Evolutionary conservation across 108 stramenopile species (phyloP), one percentile per base, ranked within the genome.

Genomic region (Stephanodiscus minutulus): DNA sequence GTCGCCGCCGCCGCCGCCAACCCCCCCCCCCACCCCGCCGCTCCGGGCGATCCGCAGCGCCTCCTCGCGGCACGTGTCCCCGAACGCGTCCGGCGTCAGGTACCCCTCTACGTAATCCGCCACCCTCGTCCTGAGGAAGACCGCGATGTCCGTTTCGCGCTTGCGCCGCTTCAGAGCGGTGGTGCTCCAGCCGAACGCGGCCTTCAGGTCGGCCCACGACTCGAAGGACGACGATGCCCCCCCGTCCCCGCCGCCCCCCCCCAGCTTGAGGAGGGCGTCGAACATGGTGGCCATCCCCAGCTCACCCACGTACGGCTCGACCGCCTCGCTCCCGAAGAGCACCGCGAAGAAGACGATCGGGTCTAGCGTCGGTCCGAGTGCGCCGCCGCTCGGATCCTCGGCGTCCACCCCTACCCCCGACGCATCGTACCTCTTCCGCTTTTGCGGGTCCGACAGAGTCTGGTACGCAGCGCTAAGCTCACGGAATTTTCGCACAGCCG

Each of bases 261-360:
- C 64, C 1, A 70, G 48, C 52, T 72, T 79, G 37, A 79, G 46
- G 12, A 79, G 70, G 33, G 77, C 36, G 50, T 79, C 77, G 46
- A 79, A 79, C 11, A 61, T 60, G 25, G 57, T 64, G 9, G 70
- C 77, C 59, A 79, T 28, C n/a, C 66, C 66, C 21, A 83, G 62
- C 66, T 83, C 83, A 2, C 83, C 83, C 49, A 81, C 72, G 20
- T 81, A 83, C 13, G 70, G 68, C 43, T 83, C 79, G 0, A 83
- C 83, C 56, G 28, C 61, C 27, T 77, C 70, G 11, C 61, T 72
- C 20, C 70, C 83, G 43, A 81, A 84, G 7, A 84, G 44, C 5
- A 82, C 56, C 13, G 71, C 75, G 53, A 84, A 84, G 63, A 84
- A 84, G 5, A 70, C 71, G 33, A 52, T 61, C 2, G 76, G 79